A percentile compares a stretch with the other conserved stretches of the same genome.
Conservation (phyloP, 208 protist genomes). For the Crithidia mellificae region DNA sequence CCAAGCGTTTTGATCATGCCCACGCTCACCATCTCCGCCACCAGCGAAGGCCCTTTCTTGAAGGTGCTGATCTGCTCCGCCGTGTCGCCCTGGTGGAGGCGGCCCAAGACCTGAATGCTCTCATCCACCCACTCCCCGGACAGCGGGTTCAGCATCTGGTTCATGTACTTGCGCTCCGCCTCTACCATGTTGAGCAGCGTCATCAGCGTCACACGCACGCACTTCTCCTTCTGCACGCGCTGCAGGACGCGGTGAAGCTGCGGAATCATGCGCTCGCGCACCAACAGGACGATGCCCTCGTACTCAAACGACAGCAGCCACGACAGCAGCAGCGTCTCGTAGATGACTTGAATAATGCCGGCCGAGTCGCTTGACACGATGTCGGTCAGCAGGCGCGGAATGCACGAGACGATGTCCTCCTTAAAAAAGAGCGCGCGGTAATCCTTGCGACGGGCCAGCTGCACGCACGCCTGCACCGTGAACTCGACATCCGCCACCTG, state of each 20-base stretch:
- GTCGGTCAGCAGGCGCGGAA: constrained; percentile 84
- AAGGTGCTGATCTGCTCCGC: constrained; percentile 28
- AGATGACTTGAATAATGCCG: constrained; percentile 84
- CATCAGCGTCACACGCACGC: constrained; percentile 87
- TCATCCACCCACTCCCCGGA: constrained; percentile 50
- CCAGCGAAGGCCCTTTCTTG: constrained; percentile 64
- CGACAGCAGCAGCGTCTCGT: constrained; percentile 73
- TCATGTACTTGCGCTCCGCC: constrained; percentile 70
- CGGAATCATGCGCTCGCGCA: constrained; percentile 78
- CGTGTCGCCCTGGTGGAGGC: constrained; percentile 37
- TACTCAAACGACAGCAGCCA: constrained; percentile 90
- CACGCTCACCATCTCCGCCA: constrained; percentile 90
- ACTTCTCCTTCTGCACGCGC: constrained; percentile 93
- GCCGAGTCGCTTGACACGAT: constrained; percentile 78
- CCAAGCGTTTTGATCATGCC: constrained; percentile 90
- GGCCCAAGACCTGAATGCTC: constrained; percentile 41
- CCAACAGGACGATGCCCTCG: constrained; percentile 71
- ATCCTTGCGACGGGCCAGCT: constrained; percentile 74
- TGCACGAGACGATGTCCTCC: constrained; percentile 53
- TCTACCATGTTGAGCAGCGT: constrained; percentile 84
- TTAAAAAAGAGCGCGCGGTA: constrained; percentile 77
- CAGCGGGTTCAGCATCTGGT: constrained; percentile 51
- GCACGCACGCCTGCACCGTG: constrained; percentile 75
- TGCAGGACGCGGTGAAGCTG: constrained; percentile 88
- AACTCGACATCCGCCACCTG: constrained; percentile 68